Evolutionary conservation across 2,329 filamentous ascomycete species (phyloP).

Genomic region (Harringtonia lauricola): DNA sequence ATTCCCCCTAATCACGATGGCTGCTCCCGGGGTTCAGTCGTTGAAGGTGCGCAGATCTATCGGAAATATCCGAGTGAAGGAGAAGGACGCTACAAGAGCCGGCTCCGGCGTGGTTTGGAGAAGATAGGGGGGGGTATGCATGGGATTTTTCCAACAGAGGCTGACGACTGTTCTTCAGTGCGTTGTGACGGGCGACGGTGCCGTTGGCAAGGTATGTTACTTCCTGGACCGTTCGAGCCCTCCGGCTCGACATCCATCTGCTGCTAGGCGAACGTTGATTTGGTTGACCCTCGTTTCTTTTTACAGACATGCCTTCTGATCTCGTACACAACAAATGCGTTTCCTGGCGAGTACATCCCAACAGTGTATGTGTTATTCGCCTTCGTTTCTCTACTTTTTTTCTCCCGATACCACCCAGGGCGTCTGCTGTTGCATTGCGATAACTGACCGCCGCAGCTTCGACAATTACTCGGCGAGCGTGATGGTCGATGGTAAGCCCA

Average conservation of each 20-base stretch:
- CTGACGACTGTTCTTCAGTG: conserved; percentile 45
- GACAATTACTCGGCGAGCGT: conserved; percentile 99
- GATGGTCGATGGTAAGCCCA: conserved; percentile 97
- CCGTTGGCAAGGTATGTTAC: conserved; percentile 80
- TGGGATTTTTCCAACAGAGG: no score
- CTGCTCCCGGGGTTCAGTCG: conserved; percentile 76
- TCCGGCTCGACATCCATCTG: no score
- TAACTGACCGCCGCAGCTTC: conserved; percentile 46
- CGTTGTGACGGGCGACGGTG: conserved; percentile 98
- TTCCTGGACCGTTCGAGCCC: no score
- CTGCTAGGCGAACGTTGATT: no score
- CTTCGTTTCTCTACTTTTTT: background rate
- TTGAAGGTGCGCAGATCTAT: conserved; percentile 57
- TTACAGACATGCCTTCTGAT: conserved; percentile 92
- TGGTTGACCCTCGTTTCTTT: no score
- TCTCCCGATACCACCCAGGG: background rate
- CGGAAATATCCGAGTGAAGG: background rate
- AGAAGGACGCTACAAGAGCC: no score
- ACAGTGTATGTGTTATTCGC: conserved; percentile 65
- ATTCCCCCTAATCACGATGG: conserved; percentile 44
- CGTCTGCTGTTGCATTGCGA: background rate
- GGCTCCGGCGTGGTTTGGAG: no score
- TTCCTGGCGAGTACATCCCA: conserved; percentile 99
- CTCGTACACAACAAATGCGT: conserved; percentile 98
- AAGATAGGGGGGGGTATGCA: no score